Evolutionary conservation across 2,329 filamentous ascomycete genomes (phyloP).

Genomic region (Aspergillus sp.): DNA sequence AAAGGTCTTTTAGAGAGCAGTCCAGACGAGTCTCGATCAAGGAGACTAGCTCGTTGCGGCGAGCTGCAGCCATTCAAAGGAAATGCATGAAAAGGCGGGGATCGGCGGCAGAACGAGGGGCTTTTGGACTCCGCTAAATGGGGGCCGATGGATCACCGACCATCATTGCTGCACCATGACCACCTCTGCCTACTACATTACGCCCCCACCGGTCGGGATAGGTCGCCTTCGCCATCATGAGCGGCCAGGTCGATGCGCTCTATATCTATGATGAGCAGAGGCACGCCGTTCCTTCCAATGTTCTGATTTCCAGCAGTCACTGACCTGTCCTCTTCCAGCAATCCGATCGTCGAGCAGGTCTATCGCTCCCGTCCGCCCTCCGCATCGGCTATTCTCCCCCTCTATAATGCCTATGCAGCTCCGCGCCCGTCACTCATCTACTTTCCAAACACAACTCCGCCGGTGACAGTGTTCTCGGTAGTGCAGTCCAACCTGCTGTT

Average conservation of each 20-base stretch:
- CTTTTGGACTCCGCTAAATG: background rate
- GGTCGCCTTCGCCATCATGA: conserved; percentile 60
- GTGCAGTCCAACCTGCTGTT: conserved; percentile 85
- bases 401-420: conserved; percentile 78
- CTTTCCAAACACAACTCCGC: conserved; percentile 75
- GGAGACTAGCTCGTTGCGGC: too few relatives aligned
- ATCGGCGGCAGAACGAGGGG: conserved; percentile 35
- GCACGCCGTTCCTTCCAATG: conserved; percentile 52
- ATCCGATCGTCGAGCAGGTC: conserved; percentile 81
- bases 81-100: conserved; percentile 27
- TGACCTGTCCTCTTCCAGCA: conserved; percentile 55
- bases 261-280: conserved; percentile 97
- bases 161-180: conserved; percentile 5
- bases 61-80: conserved; percentile 4
- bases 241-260: conserved; percentile 86
- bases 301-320: conserved; percentile 10
- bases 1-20: conserved; percentile 12
- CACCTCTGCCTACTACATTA: background rate
- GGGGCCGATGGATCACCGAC: conserved; percentile 3
- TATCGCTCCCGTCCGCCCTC: conserved; percentile 82
- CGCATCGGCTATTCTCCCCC: conserved; percentile 73
- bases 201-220: conserved; percentile 23
- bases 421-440: conserved; percentile 87
- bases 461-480: conserved; percentile 85
- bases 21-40: background rate